Evolutionary conservation across 495 filamentous ascomycete genomes (phyloP).

Genomic region (Xylaria scruposa): DNA sequence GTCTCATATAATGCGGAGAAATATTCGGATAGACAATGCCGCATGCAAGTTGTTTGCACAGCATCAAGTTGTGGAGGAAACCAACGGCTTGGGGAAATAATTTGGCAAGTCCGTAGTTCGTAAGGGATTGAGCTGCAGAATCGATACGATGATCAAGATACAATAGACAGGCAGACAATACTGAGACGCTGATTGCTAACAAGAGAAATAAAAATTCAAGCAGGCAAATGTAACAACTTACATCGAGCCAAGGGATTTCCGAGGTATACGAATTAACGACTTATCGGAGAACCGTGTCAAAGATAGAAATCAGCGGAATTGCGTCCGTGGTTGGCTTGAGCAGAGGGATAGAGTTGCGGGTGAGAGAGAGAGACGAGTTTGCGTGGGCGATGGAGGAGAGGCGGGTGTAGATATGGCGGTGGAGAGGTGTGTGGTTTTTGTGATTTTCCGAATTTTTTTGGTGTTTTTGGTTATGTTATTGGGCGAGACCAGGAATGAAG

Average conservation of each 20-base stretch:
- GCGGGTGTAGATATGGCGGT: slow-evolving; percentile 37
- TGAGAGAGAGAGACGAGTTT: background rate
- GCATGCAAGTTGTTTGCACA: slow-evolving; percentile 1
- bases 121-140: background rate
- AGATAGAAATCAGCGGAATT: slow-evolving; percentile 14
- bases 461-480: slow-evolving; percentile 54
- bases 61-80: background rate
- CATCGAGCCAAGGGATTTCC: slow-evolving; percentile 9
- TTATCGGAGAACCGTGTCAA: background rate
- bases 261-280: slow-evolving; percentile 13
- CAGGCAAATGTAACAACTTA: slow-evolving; percentile 21
- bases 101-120: background rate
- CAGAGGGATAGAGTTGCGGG: slow-evolving; percentile 17
- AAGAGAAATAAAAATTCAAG: background rate
- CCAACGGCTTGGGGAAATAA: background rate
- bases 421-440: slow-evolving; percentile 35
- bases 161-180: background rate
- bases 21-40: background rate
- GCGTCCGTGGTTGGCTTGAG: slow-evolving; percentile 22
- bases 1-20: background rate
- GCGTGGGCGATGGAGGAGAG: slow-evolving; percentile 14
- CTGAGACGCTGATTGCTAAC: background rate
- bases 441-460: slow-evolving; percentile 64
- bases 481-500: slow-evolving; percentile 49
- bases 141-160: background rate